Base-by-base conservation (phyloP, 441 rosid genomes). In the Eutrema salsugineum region DNA sequence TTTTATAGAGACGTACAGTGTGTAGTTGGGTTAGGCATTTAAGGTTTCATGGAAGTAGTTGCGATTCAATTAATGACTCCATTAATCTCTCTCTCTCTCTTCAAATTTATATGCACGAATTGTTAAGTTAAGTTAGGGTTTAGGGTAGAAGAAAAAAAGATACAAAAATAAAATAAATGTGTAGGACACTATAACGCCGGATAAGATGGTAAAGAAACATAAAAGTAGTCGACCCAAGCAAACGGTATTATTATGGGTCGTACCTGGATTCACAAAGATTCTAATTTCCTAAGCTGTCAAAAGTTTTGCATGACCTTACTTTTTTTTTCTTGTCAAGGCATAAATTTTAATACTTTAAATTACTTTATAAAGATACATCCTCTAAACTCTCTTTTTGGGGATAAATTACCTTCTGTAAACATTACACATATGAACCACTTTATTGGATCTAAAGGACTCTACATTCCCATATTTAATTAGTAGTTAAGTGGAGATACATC, bases 1-100 rank as follows among this genome's bases (percentile, higher is more conserved):
- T 27, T 54, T 78, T 79, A 81, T 82, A 83, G 73, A 53, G 50
- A 63, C 38, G 49, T 39, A 15, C 46, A 10, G 22, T 24, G 44
- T 40, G 72, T 76, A 11, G 91, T 83, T 84, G 85, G 69, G 78
- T 66, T 30, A 66, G 79, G 88, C 88, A 84, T 89, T 77, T 87
- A 76, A 80, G 43, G 63, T 8, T 80, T 82, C 75, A 35, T 64
- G 81, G 33, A 64, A 66, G 79, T 80, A 58, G 88, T 83, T 89
- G 91, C 17, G 80, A 35, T 7, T 46, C 75, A 73, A 72, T 83
- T 75, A 83, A 83, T 82, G 46, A 33, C 7, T 15, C 57, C 38
- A 17, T 32, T 60, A 68, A 36, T 38, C 66, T 30, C 7, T 28
- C n/a, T 32, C 36, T 32, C 22, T 16, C 11, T 46, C 42, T 46